Conservation (phyloP, 257 asterid genomes). For the Solanum arcanum region DNA sequence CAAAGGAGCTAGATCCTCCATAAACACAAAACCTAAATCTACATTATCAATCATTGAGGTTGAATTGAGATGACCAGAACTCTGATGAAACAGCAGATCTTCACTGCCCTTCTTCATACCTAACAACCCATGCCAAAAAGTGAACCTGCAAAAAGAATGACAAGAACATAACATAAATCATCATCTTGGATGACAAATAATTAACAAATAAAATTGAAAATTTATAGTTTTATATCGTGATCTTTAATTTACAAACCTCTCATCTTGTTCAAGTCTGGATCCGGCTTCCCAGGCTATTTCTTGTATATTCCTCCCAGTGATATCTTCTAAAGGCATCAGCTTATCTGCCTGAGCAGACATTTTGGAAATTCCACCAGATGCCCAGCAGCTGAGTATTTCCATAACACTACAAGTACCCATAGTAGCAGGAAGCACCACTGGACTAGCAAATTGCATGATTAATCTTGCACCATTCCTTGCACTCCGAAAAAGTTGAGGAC, state of each 20-base stretch:
- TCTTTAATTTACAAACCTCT: slow-evolving; percentile 39
- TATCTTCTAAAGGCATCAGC: slow-evolving; percentile 68
- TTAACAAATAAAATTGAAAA: background rate
- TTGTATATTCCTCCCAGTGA: slow-evolving; percentile 59
- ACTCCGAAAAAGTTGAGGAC: slow-evolving; percentile 50
- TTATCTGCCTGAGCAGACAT: slow-evolving; percentile 43
- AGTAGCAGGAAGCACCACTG: slow-evolving; percentile 50
- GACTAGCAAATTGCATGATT: slow-evolving; percentile 60
- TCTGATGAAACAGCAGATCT: slow-evolving; percentile 4
- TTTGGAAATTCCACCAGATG: slow-evolving; percentile 53
- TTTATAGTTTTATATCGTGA: background rate
- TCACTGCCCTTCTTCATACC: background rate
- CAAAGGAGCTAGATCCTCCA: slow-evolving; percentile 51
- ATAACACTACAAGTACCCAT: slow-evolving; percentile 39
- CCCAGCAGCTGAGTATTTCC: slow-evolving; percentile 61
- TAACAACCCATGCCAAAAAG: slow-evolving; percentile 4
- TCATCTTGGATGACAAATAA: slow-evolving; percentile 3
- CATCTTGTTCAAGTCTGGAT: slow-evolving; percentile 10
- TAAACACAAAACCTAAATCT: slow-evolving; percentile 32
- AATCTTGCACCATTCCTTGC: slow-evolving; percentile 65
- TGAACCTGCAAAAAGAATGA: slow-evolving; percentile 19
- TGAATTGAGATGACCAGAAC: slow-evolving; percentile 6
- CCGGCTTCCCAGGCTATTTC: slow-evolving; percentile 39
- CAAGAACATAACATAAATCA: background rate
- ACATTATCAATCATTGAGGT: slow-evolving; percentile 17